Evolutionary conservation across 306 rosid species (phyloP), one percentile per base, ranked within the genome.

Genomic region (Mimosa pudica): DNA sequence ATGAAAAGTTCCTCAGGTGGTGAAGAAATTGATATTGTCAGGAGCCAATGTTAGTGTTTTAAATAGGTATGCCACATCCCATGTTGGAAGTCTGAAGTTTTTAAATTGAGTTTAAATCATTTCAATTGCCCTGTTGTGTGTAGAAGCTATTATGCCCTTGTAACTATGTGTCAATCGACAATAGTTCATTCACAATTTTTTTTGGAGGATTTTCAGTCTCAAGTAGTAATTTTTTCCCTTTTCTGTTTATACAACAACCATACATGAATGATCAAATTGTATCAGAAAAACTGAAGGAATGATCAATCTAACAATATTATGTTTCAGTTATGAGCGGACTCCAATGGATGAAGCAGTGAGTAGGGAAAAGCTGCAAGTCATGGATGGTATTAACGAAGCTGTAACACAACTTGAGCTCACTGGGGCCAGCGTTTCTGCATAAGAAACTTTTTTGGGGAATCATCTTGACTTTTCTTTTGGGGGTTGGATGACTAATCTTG

Each of bases 311-410:
- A 79, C 45, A 45, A 79, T 52, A 35, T 76, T 16, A 78, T 63
- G 76, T 77, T 45, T 72, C 90, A 94, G 98, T 80, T 84, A 92
- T 35, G 98, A 92, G 81, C 90, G 87, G 83, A 92, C 94, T 73
- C 98, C 98, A 49, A 75, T 95, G 88, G 98, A 95, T 80, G 98
- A 95, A 85, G 97, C 96, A 55, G 86, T 89, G 81, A 89, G 83
- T 71, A 74, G 85, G 67, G 91, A 89, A 30, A 87, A 91, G 76
- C 84, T 87, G 86, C 91, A 85, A 70, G 92, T 95, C 74, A 79
- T 92, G 74, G 97, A 92, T 71, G 97, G 98, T 3, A 86, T 92
- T 58, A 91, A 91, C 79, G 88, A 88, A 57, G 91, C 96, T 10
- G 95, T 82, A 17, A 97, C 97, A 63, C 80, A 83, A 60, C 76